Percentiles rank a stretch among this genome's conserved stretches.
These are phyloP conservation scores for Pseudogymnoascus sp. DNA, from an alignment of 2,329 filamentous ascomycete genomes.

Conservation along the genomic window DNA sequence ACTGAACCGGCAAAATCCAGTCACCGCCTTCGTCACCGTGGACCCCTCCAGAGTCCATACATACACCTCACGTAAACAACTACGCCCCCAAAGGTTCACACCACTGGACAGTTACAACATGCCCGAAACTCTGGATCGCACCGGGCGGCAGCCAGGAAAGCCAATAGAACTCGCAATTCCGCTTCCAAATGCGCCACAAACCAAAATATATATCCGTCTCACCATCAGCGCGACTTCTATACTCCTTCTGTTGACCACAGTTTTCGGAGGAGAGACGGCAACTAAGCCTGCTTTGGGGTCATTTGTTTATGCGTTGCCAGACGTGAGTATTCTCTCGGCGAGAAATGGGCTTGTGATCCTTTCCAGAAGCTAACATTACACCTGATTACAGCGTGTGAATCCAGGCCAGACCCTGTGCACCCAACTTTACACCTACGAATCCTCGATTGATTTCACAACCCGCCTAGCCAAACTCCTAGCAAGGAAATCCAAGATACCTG, in stretches of 20 bases:
- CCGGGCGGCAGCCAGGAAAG: not conserved
- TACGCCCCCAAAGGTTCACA: not conserved
- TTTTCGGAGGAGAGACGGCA: conserved; percentile 44
- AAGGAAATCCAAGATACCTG: conserved; percentile 62
- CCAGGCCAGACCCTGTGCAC: conserved; percentile 65
- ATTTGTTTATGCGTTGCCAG: conserved; percentile 88
- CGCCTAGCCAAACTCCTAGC: conserved; percentile 77
- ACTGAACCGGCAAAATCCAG: not conserved
- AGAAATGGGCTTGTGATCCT: not conserved
- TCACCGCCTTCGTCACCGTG: conserved; percentile 3
- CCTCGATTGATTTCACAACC: conserved; percentile 78
- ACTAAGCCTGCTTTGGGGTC: conserved; percentile 62
- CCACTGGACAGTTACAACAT: not conserved
- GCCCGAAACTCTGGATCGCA: not conserved
- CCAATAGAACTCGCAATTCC: conserved; percentile 48
- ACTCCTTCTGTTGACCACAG: conserved; percentile 55
- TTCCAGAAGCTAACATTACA: conserved; percentile 13
- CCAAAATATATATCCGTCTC: conserved; percentile 54
- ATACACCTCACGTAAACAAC: not conserved
- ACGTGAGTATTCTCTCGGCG: conserved; percentile 48
- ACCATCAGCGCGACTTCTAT: conserved; percentile 51
- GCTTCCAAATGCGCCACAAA: conserved; percentile 53
- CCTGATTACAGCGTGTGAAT: conserved; percentile 23
- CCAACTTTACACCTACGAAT: conserved; percentile 66
- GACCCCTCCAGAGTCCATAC: conserved; percentile 4